Base-by-base conservation (phyloP, 163 green algal genomes). In the Chlorella variabilis region DNA sequence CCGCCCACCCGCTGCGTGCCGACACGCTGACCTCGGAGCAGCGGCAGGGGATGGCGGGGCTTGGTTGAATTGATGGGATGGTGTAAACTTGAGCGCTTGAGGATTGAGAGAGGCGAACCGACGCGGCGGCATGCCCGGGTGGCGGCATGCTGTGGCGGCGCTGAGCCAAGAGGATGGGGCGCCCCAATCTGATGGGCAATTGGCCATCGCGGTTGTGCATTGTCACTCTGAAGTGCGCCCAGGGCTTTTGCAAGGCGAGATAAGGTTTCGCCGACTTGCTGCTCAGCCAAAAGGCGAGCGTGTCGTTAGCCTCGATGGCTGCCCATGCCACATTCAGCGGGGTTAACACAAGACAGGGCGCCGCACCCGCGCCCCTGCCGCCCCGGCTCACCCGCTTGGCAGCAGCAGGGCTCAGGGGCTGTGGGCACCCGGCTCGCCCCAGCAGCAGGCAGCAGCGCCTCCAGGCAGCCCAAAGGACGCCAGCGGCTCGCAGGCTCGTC, bases 11-110 rank as follows among this genome's bases (percentile, higher is more conserved):
- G 20, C 9, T 48, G 11, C n/a, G 69, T 1, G 2, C 29, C 6
- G 69, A 77, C 45, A 65, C 31, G 29, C 69, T 77, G 11, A 77
- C 69, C 0, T 77, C 69, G 2, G 29, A 34, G 29, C 45, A 63
- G 42, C 41, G 67, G 17, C 23, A 58, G 25, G n/a, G 42, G 7
- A 25, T 34, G 41, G 25, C 17, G 41, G 25, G 41, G n/a, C 42
- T 27, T 13, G n/a, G n/a, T n/a, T n/a, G n/a, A n/a, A n/a, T n/a
- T n/a, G n/a, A n/a, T n/a, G n/a, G n/a, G n/a, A n/a, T n/a, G n/a
- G n/a, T n/a, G n/a, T n/a, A n/a, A n/a, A n/a, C 7, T n/a, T 62
- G 54, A 62, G 7, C 54, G 54, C 20, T 62, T 54, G 45, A 15
- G 45, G n/a, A n/a, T n/a, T n/a, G n/a, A n/a, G n/a, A 54, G 45